phyloP scores from a whole-genome alignment of 2,329 filamentous ascomycete genomes.

The Colletotrichum tanaceti region DNA sequence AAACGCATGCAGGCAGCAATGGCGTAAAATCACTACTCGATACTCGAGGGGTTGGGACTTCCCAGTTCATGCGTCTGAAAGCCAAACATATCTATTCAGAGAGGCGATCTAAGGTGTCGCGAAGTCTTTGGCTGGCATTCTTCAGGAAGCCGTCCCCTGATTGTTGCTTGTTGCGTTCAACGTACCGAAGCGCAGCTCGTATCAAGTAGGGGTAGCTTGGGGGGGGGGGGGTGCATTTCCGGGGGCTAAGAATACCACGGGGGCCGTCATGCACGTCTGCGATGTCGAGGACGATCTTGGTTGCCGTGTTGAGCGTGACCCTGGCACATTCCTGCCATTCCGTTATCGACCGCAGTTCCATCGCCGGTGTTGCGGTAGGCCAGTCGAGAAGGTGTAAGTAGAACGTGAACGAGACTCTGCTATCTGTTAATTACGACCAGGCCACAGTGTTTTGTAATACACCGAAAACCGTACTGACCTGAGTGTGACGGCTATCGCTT shows the following conservation, averaged over 20 bases:
- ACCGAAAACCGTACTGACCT: background rate
- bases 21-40: no score
- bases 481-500: background rate
- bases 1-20: no score
- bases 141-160: background rate
- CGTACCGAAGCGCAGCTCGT: background rate
- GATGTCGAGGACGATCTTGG: slow-evolving; percentile 6
- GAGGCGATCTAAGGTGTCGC: no score
- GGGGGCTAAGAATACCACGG: background rate
- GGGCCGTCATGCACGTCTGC: background rate
- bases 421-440: background rate
- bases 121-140: background rate
- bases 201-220: background rate
- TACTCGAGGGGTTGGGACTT: background rate
- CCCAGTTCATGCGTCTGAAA: no score
- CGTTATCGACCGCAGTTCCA: background rate
- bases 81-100: no score
- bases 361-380: background rate
- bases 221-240: no score
- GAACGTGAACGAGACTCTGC: background rate
- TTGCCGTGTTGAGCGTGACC: background rate
- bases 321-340: background rate
- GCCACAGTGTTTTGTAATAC: background rate
- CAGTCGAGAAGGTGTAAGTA: background rate
- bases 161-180: background rate